Evolutionary conservation across 495 filamentous ascomycete genomes (phyloP).

Genomic region (Penicillium diatomitis): DNA sequence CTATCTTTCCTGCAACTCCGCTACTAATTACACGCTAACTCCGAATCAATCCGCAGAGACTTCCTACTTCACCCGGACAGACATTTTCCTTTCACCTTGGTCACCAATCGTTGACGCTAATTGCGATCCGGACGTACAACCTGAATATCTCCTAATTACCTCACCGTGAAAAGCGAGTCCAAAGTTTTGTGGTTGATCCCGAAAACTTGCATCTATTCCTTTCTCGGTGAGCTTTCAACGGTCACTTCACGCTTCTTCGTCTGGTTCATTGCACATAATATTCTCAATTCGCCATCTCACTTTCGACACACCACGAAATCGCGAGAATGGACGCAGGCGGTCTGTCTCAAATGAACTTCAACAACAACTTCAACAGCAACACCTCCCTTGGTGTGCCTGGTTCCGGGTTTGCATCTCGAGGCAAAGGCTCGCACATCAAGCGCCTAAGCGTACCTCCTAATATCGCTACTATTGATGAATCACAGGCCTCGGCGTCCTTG

Average conservation of each 20-base stretch:
- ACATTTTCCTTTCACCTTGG: too few relatives aligned
- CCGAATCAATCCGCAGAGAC: too few relatives aligned
- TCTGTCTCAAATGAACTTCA: slow-evolving; percentile 99
- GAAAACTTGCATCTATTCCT: slow-evolving; percentile 12
- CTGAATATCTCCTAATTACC: slow-evolving; percentile 31
- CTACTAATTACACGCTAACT: too few relatives aligned
- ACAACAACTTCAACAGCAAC: slow-evolving; percentile 58
- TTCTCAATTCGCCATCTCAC: slow-evolving; percentile 9
- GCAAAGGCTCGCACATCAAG: slow-evolving; percentile 76
- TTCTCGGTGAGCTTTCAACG: slow-evolving; percentile 6
- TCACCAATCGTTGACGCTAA: too few relatives aligned
- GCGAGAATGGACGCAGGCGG: slow-evolving; percentile 96
- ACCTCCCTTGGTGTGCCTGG: slow-evolving; percentile 58
- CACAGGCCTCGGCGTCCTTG: slow-evolving; percentile 37
- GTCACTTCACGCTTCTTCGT: slow-evolving; percentile 10
- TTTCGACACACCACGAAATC: slow-evolving; percentile 15
- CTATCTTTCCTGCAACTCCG: not conserved
- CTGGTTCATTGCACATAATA: slow-evolving; percentile 30
- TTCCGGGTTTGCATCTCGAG: slow-evolving; percentile 75
- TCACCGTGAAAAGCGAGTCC: slow-evolving; percentile 11
- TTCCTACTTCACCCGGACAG: too few relatives aligned
- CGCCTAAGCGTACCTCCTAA: slow-evolving; percentile 60
- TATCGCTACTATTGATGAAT: slow-evolving; percentile 59
- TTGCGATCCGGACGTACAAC: slow-evolving; percentile 11
- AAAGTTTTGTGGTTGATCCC: slow-evolving; percentile 27